phyloP scores from a whole-genome alignment of 371 early-diverging fungal species.

The Nematocida sp. region DNA sequence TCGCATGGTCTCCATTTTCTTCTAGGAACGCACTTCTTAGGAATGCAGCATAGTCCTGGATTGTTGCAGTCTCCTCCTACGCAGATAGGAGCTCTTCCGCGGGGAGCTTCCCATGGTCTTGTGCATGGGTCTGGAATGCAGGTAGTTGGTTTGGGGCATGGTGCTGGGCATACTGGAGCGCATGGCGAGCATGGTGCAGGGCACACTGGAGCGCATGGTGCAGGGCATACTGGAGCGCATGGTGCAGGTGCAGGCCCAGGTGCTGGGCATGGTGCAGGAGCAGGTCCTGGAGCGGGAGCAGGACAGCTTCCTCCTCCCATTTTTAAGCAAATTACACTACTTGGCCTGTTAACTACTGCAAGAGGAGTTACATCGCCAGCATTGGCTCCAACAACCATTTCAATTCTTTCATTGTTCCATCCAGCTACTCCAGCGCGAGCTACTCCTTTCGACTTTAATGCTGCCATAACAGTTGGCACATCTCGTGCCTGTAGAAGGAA shows the following conservation, averaged over 20 bases:
- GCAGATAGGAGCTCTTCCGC: constrained; percentile 18
- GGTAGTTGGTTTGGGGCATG: not conserved
- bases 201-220: not conserved
- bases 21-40: constrained; percentile 44
- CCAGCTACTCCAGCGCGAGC: constrained; percentile 15
- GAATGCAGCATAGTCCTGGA: constrained; percentile 26
- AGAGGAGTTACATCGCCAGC: constrained; percentile 38
- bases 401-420: constrained; percentile 41
- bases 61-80: too few relatives aligned
- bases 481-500: constrained; percentile 35
- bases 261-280: constrained; percentile 1
- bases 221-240: not conserved
- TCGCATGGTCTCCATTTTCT: constrained; percentile 39
- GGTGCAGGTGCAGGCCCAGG: not conserved
- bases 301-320: not conserved
- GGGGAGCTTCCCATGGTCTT: constrained; percentile 1
- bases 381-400: constrained; percentile 36
- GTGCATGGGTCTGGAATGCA: not conserved
- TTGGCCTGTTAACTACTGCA: constrained; percentile 35
- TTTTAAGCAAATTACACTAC: constrained; percentile 33
- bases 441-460: constrained; percentile 10
- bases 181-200: not conserved
- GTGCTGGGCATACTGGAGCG: not conserved
- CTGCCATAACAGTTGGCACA: constrained; percentile 3
- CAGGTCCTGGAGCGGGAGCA: constrained; percentile 5